A percentile compares a stretch with the other conserved stretches of the same genome.
phyloP scores from a whole-genome alignment of 306 rosid species.

The Quercus gilva region DNA sequence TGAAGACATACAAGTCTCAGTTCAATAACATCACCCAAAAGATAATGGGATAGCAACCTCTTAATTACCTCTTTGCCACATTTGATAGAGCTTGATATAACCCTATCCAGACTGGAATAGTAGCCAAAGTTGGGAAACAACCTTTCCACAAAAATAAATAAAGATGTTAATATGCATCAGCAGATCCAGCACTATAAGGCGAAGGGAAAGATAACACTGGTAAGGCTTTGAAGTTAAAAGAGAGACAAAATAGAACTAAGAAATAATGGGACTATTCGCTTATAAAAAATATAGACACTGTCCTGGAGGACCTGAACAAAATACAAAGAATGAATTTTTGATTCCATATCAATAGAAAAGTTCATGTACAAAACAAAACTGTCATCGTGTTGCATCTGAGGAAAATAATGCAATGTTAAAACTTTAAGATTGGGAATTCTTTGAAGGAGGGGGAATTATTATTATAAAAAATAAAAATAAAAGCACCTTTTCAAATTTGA shows the following conservation, averaged over 20 bases:
- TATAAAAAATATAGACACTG: not conserved
- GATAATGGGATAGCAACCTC: not conserved
- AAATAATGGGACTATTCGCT: not conserved
- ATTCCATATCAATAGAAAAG: slow-evolving; percentile 13
- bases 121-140: slow-evolving; percentile 95
- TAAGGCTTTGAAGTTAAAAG: not conserved
- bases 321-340: not conserved
- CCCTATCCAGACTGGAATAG: slow-evolving; percentile 98
- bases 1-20: not conserved
- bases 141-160: slow-evolving; percentile 40
- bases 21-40: not conserved
- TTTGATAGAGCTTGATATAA: slow-evolving; percentile 97
- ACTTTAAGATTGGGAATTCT: too few species aligned
- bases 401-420: not conserved
- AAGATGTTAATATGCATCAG: not conserved
- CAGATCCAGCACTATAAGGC: not conserved
- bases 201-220: not conserved
- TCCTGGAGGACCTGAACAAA: not conserved
- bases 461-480: too few species aligned
- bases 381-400: not conserved
- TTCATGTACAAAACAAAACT: slow-evolving; percentile 9
- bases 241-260: not conserved
- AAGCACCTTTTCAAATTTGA: too few species aligned
- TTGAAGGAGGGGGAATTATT: too few species aligned
- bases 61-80: slow-evolving; percentile 90